Base-by-base conservation (phyloP, 192 early-diverging fungal species). In the Mortierella claussenii region DNA sequence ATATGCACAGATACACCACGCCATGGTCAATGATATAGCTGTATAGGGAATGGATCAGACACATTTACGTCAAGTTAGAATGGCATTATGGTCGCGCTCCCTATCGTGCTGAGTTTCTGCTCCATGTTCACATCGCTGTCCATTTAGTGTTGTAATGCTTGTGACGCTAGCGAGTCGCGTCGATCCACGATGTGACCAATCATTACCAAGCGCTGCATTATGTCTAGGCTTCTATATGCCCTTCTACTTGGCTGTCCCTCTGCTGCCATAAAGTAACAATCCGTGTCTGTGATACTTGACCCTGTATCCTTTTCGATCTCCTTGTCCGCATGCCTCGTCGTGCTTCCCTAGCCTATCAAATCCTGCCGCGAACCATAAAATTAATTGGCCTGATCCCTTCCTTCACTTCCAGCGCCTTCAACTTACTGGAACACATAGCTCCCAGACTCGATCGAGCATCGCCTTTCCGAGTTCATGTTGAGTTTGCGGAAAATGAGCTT, bases 401-500 rank as follows among this genome's bases (percentile, higher is more conserved):
- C n/a, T 15, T n/a, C n/a, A n/a, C n/a, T n/a, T n/a, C n/a, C n/a
- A n/a, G n/a, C n/a, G n/a, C n/a, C n/a, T n/a, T 42, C 15, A 27
- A 53, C 86, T 81, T 83, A 94, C 93, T 99, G 95, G 69, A 99
- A 94, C 30, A 89, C 86, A 76, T 90, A 94, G 47, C 87, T 89
- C 24, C 93, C 93, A 13, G 95, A 95, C 62, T 99, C 97, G 80
- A 99, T 94, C 18, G 97, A 96, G 76, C 97, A 99, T 63, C 91
- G 81, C 37, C 85, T 90, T 78, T 97, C 96, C 15, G 96, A 93
- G 60, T 96, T 90, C 21, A 86, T 61, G 40, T 88, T 91, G 24
- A 98, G 88, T 64, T 91, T 89, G 69, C 94, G 95, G 70, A 98
- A 94, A 31, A 98, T 88, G n/a, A 84, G 86, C 69, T 96, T 98